Evolutionary conservation across 208 protist genomes (phyloP), one percentile per base, ranked within the genome.

Genomic region (Acanthamoeba polyphaga): DNA sequence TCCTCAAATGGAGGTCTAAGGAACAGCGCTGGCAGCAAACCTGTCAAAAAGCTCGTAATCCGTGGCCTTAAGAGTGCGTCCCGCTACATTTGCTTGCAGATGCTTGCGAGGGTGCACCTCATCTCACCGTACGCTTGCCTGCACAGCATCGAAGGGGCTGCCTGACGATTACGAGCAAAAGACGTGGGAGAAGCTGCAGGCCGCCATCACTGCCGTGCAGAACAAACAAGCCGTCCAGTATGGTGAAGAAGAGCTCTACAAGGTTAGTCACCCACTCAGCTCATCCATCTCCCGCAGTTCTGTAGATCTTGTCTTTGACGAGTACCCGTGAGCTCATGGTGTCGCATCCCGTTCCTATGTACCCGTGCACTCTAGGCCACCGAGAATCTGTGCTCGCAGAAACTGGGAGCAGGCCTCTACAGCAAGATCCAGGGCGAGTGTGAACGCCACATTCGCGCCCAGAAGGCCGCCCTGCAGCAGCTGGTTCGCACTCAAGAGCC

Each of bases 171-270:
- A 95, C 70, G 96, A 97, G 43, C 19, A 51, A 38, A 88, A 93
- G 32, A 96, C 96, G 43, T 97, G 97, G 97, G 46, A 19, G 29
- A 97, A 96, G 72, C 74, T 97, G 49, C n/a, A 70, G 51, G 78
- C 53, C 15, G 96, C 97, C 17, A 95, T 97, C 32, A 24, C 34
- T 9, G 96, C 93, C 5, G 96, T 97, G 17, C 90, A 97, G 29
- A 60, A 32, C 3, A 95, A 97, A 76, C 43, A 95, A 43, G 9
- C 96, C 8, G 95, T 96, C 15, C 10, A 38, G 34, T 58, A 82
- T 19, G 94, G 84, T 27, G 68, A 96, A 49, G 96, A 97, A 55
- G 95, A 97, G 29, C 92, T 97, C 27, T 97, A 97, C 92, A 94
- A 95, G 95, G 95, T 96, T n/a, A 8, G 22, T 89, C 19, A 62